Evolutionary conservation across 2,329 filamentous ascomycete genomes (phyloP).

Genomic region (Calonectria hongkongensis): DNA sequence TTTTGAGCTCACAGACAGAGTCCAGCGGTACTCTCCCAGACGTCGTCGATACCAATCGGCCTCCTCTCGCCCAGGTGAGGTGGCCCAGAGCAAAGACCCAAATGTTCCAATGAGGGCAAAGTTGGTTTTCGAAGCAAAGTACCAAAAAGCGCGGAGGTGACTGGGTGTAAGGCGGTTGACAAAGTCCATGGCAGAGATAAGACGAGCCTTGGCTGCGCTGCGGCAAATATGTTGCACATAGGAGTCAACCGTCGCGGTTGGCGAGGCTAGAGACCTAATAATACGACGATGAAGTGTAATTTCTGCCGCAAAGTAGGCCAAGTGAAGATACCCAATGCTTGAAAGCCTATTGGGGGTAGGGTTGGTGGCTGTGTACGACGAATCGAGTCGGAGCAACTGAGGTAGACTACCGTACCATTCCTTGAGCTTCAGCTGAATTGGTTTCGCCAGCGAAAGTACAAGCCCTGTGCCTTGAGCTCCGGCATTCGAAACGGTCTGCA

Average conservation of each 20-base stretch:
- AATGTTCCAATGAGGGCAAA: slow-evolving; percentile 97
- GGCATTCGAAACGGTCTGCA: slow-evolving; percentile 79
- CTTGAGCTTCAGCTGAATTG: slow-evolving; percentile 87
- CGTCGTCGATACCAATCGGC: slow-evolving; percentile 93
- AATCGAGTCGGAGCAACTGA: slow-evolving; percentile 79
- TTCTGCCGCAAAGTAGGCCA: slow-evolving; percentile 95
- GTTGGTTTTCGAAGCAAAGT: slow-evolving; percentile 90
- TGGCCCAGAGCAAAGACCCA: slow-evolving; percentile 91
- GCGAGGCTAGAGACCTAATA: slow-evolving; percentile 82
- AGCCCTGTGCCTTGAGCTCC: slow-evolving; percentile 82
- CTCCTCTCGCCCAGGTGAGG: slow-evolving; percentile 89
- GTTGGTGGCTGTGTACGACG: slow-evolving; percentile 63
- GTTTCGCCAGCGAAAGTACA: slow-evolving; percentile 85
- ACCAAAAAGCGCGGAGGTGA: slow-evolving; percentile 95
- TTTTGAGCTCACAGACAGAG: slow-evolving; percentile 88
- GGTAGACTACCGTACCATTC: slow-evolving; percentile 88
- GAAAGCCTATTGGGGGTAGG: slow-evolving; percentile 69
- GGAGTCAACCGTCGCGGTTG: slow-evolving; percentile 74
- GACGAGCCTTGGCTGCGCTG: slow-evolving; percentile 92
- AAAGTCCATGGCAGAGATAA: slow-evolving; percentile 98
- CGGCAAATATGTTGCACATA: slow-evolving; percentile 95
- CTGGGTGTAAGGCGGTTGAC: slow-evolving; percentile 92
- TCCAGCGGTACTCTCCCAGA: slow-evolving; percentile 95
- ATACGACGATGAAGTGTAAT: slow-evolving; percentile 95
- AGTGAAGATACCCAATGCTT: slow-evolving; percentile 86